Base-by-base conservation (phyloP, 495 filamentous ascomycete genomes). In the Lichina pygmaea region DNA sequence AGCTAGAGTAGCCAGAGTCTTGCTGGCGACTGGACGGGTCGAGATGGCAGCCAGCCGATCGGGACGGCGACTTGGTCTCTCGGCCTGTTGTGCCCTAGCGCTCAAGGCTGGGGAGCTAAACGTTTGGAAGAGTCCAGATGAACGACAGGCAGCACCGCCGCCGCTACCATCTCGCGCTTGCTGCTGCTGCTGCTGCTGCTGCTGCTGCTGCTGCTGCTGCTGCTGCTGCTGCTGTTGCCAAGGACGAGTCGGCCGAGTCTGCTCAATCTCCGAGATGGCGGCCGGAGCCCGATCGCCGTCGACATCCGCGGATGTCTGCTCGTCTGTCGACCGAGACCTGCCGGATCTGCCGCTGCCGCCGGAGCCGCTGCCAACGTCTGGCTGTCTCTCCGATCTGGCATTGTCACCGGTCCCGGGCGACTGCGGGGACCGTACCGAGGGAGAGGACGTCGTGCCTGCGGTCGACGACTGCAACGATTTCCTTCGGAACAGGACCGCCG, bases 381-480 rank as follows among this genome's bases (percentile, higher is more conserved):
- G 11, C 30, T 4, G 5, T 33, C 42, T 16, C 24, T 33, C 8
- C 32, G 1, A 32, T 16, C 24, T 15, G 17, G 24, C 24, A 4
- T 24, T 24, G 24, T 24, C 7, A 13, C 10, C 42, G 24, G 32
- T n/a, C 17, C 2, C 15, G 12, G 13, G 6, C 17, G 33, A 34
- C 10, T 16, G n/a, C n/a, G 43, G 38, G 6, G 24, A 15, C 6
- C 33, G n/a, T 7, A 45, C 6, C 6, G 32, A 15, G 11, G 32
- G 6, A 11, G 44, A 8, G 11, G 44, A 37, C 10, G 44, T 13
- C 11, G 37, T 13, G 32, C 33, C 32, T 24, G 42, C 12, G 0
- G 39, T 17, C n/a, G 45, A 44, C 34, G 45, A 44, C 37, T 47
- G 45, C 6, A 36, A 44, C 8, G 17, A 17, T 40, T 47, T 47